These are phyloP conservation scores for Metschnikowia vanudenii DNA, from an alignment of 805 yeast species.

Conservation along the genomic window DNA sequence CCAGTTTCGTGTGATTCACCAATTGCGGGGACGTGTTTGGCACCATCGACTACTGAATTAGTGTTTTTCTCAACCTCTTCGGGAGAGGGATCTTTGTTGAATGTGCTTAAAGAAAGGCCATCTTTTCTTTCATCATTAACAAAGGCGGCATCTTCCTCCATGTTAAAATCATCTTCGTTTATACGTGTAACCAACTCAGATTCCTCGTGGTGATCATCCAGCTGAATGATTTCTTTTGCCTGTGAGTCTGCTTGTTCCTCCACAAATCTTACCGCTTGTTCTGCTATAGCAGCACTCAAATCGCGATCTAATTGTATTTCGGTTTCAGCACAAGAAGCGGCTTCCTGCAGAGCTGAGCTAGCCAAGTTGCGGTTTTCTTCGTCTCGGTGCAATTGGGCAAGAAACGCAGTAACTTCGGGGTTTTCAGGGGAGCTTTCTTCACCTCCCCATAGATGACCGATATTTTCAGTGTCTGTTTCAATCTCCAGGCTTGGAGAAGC, in stretches of 20 bases:
- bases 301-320: not conserved
- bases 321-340: not conserved
- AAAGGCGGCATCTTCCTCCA: too few species aligned
- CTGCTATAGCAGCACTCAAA: not conserved
- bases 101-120: too few species aligned
- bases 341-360: conserved; percentile 2
- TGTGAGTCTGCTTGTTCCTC: not conserved
- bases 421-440: conserved; percentile 1
- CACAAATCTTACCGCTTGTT: not conserved
- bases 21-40: not conserved
- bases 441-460: not conserved
- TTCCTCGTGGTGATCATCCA: too few species aligned
- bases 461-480: not conserved
- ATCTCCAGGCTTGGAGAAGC: not conserved
- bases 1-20: not conserved
- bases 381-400: not conserved
- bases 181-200: too few species aligned
- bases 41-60: too few species aligned
- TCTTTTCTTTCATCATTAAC: too few species aligned
- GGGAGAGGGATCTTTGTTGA: too few species aligned
- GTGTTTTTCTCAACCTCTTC: too few species aligned
- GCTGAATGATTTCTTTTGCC: not conserved
- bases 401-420: not conserved
- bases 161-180: too few species aligned
- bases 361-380: not conserved